phyloP scores from a whole-genome alignment of 2,329 filamentous ascomycete genomes.

The Hypomyces rosellus region DNA sequence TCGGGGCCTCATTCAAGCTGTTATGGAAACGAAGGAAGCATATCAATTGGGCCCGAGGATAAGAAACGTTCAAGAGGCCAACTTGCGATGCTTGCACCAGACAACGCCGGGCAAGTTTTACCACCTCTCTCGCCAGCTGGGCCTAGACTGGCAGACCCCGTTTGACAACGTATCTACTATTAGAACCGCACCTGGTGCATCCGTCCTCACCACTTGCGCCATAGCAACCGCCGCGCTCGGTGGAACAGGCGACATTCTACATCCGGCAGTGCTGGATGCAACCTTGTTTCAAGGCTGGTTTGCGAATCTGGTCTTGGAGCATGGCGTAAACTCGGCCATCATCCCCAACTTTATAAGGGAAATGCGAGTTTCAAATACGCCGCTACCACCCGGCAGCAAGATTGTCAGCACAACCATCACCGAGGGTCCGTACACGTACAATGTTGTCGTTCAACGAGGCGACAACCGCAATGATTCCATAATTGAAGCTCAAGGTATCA shows the following conservation, averaged over 20 bases:
- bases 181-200: slow-evolving; percentile 6
- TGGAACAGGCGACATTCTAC: slow-evolving; percentile 3
- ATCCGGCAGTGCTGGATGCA: not conserved
- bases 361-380: no score
- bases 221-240: slow-evolving; percentile 1
- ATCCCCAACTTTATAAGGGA: slow-evolving; percentile 2
- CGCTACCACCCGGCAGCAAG: no score
- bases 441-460: no score
- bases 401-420: no score
- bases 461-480: no score
- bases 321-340: slow-evolving; percentile 16
- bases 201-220: not conserved
- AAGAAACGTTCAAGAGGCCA: no score
- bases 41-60: no score
- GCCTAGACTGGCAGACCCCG: slow-evolving; percentile 11
- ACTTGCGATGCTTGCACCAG: no score
- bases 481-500: no score
- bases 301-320: slow-evolving; percentile 5
- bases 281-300: not conserved
- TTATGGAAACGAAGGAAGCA: not conserved
- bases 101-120: slow-evolving; percentile 10
- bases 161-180: slow-evolving; percentile 13
- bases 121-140: slow-evolving; percentile 9
- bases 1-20: slow-evolving; percentile 18
- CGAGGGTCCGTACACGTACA: no score